These are phyloP conservation scores for Chenopodium formosanum DNA, from an alignment of 148 eudicot species.

Conservation along the genomic window DNA sequence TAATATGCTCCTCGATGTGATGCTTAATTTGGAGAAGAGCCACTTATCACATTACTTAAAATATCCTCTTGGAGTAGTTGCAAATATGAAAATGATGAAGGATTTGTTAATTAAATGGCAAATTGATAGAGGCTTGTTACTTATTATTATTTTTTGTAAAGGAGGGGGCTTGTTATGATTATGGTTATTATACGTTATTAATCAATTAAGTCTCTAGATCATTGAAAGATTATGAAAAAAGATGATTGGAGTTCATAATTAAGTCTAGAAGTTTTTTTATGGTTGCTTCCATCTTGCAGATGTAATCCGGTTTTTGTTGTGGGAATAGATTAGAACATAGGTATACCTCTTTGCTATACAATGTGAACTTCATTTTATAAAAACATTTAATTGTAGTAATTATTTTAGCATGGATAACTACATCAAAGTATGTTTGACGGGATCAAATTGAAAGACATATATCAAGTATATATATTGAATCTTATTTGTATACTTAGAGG, in stretches of 20 bases:
- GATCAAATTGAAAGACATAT: too few relatives aligned
- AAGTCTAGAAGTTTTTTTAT: not conserved
- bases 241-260: not conserved
- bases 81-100: conserved; percentile 37
- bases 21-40: conserved; percentile 70
- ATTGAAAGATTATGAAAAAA: conserved; percentile 27
- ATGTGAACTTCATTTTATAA: not conserved
- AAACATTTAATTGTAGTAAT: too few relatives aligned
- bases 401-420: not conserved
- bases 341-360: not conserved
- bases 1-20: conserved; percentile 55
- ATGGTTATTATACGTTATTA: conserved; percentile 62
- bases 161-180: conserved; percentile 30
- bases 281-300: not conserved
- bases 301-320: not conserved
- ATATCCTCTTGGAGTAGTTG: conserved; percentile 28
- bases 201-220: conserved; percentile 34
- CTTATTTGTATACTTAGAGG: not conserved
- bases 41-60: conserved; percentile 69
- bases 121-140: conserved; percentile 57
- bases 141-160: too few relatives aligned
- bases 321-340: not conserved
- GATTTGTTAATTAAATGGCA: conserved; percentile 34
- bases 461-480: too few relatives aligned
- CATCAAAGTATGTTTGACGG: not conserved